Conservation (phyloP, 805 yeast genomes). For the Cyberlindnera euphorbiiphila region DNA sequence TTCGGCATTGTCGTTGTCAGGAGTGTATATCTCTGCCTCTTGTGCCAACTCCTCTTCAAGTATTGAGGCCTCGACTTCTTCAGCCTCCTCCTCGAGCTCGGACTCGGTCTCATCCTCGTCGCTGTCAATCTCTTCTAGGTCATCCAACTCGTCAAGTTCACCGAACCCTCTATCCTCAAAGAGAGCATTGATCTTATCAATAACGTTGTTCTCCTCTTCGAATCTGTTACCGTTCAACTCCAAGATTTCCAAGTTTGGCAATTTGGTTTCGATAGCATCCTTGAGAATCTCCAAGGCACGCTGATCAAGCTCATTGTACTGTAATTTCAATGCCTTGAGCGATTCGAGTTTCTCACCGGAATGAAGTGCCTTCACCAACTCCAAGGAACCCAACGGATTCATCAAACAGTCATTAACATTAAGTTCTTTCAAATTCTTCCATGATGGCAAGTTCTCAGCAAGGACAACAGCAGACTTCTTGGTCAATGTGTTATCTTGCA, state of each 20-base stretch:
- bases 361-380: slow-evolving; percentile 46
- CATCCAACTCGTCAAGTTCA: slow-evolving; percentile 90
- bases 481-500: slow-evolving; percentile 96
- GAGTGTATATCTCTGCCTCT: slow-evolving; percentile 39
- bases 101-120: slow-evolving; percentile 52
- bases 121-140: slow-evolving; percentile 75
- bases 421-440: slow-evolving; percentile 71
- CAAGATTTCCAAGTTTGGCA: slow-evolving; percentile 58
- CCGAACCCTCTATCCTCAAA: slow-evolving; percentile 76
- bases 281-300: slow-evolving; percentile 58
- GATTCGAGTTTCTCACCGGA: slow-evolving; percentile 35
- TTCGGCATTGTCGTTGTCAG: slow-evolving; percentile 37
- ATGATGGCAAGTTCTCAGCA: slow-evolving; percentile 53
- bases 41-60: slow-evolving; percentile 39
- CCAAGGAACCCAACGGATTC: slow-evolving; percentile 70
- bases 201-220: slow-evolving; percentile 76
- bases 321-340: slow-evolving; percentile 64
- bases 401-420: slow-evolving; percentile 87
- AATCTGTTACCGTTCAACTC: slow-evolving; percentile 94
- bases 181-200: slow-evolving; percentile 55
- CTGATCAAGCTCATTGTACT: slow-evolving; percentile 81
- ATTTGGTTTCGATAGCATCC: slow-evolving; percentile 46
- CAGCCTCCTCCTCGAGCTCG: slow-evolving; percentile 34
- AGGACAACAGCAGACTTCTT: slow-evolving; percentile 58
- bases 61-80: slow-evolving; percentile 31